Evolutionary conservation across 1,284 basidiomycete species (phyloP), one percentile per base, ranked within the genome.

Genomic region (Malassezia brasiliensis): DNA sequence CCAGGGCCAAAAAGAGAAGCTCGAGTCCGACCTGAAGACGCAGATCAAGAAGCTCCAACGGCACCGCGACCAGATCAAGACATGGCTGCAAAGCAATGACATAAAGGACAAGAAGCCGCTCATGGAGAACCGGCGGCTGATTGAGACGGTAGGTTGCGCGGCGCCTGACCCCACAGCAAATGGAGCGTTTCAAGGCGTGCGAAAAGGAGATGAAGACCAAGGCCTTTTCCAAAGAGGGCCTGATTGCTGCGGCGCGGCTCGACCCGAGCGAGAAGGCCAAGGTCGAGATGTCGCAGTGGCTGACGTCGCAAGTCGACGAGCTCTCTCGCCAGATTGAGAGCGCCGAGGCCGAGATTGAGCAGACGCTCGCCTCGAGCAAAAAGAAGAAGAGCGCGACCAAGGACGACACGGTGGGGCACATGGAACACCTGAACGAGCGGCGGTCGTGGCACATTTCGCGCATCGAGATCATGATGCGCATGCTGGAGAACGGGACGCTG

Each of bases 141-240:
- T 99, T 75, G 94, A 99, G 79, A 94, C 89, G 68, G 91, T 96
- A 76, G 80, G 90, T 61, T n/a, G 14, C 10, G 25, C 19, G 17
- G 17, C 15, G 31, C 8, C 40, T 56, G 30, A 45, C 53, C 12
- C 22, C 22, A 61, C 77, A 96, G 91, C 94, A 98, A 94, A 99
- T 99, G 94, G 94, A 99, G 79, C 90, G 89, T 74, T 99, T 99
- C 83, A 99, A 99, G 74, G 93, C 93, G 22, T 89, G 90, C 77
- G 94, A 99, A 79, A 99, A 98, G 79, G 94, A 98, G 78, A 96
- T 98, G 90, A 99, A 99, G 82, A 98, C 94, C 61, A 99, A 99
- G 76, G 94, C 94, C 0, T 99, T 98, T 78, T 96, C 91, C 31
- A 99, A 98, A 77, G 94, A 96, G 77, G 94, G 94, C 35, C 82